Evolutionary conservation across 2,329 filamentous ascomycete species (phyloP), one percentile per base, ranked within the genome.

Genomic region (Rhinocladiella similis): DNA sequence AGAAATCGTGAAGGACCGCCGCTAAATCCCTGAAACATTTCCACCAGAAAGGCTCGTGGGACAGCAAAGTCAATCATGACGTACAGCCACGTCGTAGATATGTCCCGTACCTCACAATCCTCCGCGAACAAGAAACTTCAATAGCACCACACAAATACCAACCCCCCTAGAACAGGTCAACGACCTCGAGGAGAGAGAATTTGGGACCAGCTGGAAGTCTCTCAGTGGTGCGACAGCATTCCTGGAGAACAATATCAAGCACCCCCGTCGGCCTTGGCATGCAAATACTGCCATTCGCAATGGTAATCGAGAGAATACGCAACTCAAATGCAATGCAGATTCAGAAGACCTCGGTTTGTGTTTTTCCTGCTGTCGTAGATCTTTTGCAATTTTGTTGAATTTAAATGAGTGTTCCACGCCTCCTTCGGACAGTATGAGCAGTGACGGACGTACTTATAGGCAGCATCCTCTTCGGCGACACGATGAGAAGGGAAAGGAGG

Each of bases 171-270:
- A n/a, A 41, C 4, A 7, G 16, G 38, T 7, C 38, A 16, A n/a
- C 14, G 14, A 3, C 10, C 5, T 41, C 38, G 14, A 19, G 38
- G 6, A 19, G 38, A 41, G 29, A 33, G 29, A 33, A 33, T 33
- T 33, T 33, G 29, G 29, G 29, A 33, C 29, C 29, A 33, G 29
- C 6, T 12, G 29, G 29, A 33, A 33, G 29, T 33, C n/a, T 16
- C n/a, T 41, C 3, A 12, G 10, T 41, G 38, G 38, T 19, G 38
- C 27, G 29, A 41, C 51, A 51, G 47, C 62, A 59, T 64, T 65
- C 64, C 64, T 54, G 29, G 53, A 66, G 65, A 66, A 67, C 67
- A 68, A 68, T 67, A 67, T 56, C 58, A 68, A 67, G 62, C 43
- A 27, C 27, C 45, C 35, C 35, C 47, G 36, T 22, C 47, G 42